Evolutionary conservation across 2,329 filamentous ascomycete species (phyloP), one percentile per base, ranked within the genome.

Genomic region (Sporothrix pseudoabietina): DNA sequence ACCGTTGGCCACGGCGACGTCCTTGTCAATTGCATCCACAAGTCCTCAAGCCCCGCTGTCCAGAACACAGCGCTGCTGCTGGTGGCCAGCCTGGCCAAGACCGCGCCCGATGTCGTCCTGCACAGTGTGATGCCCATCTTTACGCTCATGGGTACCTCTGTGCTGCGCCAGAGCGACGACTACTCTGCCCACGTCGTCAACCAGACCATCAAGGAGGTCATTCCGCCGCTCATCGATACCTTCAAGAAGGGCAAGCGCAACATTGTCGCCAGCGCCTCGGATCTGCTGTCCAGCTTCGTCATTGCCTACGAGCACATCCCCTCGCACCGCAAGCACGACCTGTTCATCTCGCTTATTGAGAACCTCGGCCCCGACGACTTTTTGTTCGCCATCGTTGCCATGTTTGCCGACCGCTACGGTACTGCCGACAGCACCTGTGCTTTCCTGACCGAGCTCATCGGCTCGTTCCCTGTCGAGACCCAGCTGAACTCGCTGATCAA

Each of bases 81-180:
- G 35, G 93, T 98, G 73, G 94, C 95, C 32, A 92, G 90, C 73
- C 86, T 99, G 55, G 95, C 96, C 30, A 91, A 91, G 54, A 92
- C 94, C 77, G 93, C 94, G 0, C 96, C 97, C 0, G 94, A 97
- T 80, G 85, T 97, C 66, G 93, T 99, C 3, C 86, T 99, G 73
- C 95, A 99, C 82, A 98, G 94, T 77, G 93, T 99, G 71, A 99
- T 99, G 96, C 96, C 96, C 14, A 95, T 99, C 71, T 99, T 99
- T 83, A 98, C 96, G 0, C 98, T 98, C 80, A 98, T 98, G 91
- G 94, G 95, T 57, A 92, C 91, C 59, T 97, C 93, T 3, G 91
- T 98, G 26, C 87, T 99, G 69, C 91, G 93, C 68, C 95, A 98
- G 82, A 94, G 93, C 77, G 97, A 99, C 78, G 95, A 98, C 78